Evolutionary conservation across 164 flowering plant species (phyloP).

Genomic region (Houttuynia cordata): DNA sequence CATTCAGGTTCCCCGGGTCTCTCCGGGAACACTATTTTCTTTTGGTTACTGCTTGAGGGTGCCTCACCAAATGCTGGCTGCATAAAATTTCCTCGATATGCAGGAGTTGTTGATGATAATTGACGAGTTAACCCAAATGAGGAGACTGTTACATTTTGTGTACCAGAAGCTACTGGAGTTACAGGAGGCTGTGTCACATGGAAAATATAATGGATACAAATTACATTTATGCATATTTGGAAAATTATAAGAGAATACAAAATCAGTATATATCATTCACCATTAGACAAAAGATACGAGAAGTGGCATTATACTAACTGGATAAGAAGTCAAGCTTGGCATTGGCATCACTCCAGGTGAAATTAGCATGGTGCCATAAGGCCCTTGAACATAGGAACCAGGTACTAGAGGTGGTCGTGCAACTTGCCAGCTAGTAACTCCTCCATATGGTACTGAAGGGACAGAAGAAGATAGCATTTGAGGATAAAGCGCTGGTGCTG

Average conservation of each 20-base stretch:
- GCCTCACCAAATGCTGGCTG: conserved; percentile 24
- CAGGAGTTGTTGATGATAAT: conserved; percentile 57
- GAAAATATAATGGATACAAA: background rate
- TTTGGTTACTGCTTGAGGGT: conserved; percentile 45
- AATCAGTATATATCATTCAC: background rate
- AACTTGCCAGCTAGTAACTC: conserved; percentile 51
- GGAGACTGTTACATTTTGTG: conserved; percentile 40
- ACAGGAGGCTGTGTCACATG: conserved; percentile 43
- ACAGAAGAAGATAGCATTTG: conserved; percentile 46
- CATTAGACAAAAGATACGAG: background rate
- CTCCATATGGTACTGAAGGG: conserved; percentile 55
- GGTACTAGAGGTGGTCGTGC: conserved; percentile 59
- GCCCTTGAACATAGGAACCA: conserved; percentile 61
- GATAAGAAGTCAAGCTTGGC: conserved; percentile 66
- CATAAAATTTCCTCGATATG: conserved; percentile 39
- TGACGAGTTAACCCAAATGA: conserved; percentile 45
- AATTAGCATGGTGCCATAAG: conserved; percentile 61
- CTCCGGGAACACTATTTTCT: conserved; percentile 61
- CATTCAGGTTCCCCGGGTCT: conserved; percentile 94
- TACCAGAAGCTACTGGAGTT: conserved; percentile 39
- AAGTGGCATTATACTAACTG: conserved; percentile 25
- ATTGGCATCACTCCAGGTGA: conserved; percentile 62
- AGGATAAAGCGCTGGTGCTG: conserved; percentile 43
- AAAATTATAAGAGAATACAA: too few species aligned
- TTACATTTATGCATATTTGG: too few species aligned